Base-by-base conservation (phyloP, 2,329 filamentous ascomycete species). In the Ophiostoma piceae region DNA sequence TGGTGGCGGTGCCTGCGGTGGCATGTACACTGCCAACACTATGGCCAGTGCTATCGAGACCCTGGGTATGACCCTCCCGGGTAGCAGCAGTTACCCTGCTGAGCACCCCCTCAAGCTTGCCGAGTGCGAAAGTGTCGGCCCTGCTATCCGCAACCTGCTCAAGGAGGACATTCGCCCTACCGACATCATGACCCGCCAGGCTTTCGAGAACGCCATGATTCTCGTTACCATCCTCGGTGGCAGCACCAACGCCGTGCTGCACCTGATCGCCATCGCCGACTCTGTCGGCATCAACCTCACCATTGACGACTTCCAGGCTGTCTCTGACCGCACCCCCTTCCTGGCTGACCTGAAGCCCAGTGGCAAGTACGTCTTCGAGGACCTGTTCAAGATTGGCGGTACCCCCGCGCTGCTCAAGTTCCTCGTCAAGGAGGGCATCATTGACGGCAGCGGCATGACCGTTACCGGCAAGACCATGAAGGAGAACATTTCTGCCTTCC, bases 391-490 rank as follows among this genome's bases (percentile, higher is more conserved):
- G 73, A 91, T 96, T 73, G 93, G 93, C 71, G 93, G 93, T 54
- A 92, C 93, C 54, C 92, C 93, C 0, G 89, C 90, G 0, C 90
- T 97, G 6, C 91, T 96, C 79, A 96, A 96, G 80, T 88, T 94
- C 76, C 86, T 97, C 62, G 86, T 96, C 72, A 91, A 91, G 73
- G 92, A 94, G 71, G 91, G 91, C 7, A 81, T 97, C 60, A 85
- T 97, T 68, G 88, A 95, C 74, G 94, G 93, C 72, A 86, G 84
- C 66, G 92, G 92, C 72, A 86, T 90, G 14, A 97, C 93, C 5
- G 90, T 96, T 12, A 97, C 94, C 0, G 94, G 93, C 69, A 95
- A 95, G 83, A 96, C 92, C 0, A 83, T 97, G 72, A 92, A 91
- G 71, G 85, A 97, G 80, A 97, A 97, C 78, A 88, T 96, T 43